Evolutionary conservation across 345 rosid genomes (phyloP), one percentile per base, ranked within the genome.

Genomic region (Melaleuca alternifolia): DNA sequence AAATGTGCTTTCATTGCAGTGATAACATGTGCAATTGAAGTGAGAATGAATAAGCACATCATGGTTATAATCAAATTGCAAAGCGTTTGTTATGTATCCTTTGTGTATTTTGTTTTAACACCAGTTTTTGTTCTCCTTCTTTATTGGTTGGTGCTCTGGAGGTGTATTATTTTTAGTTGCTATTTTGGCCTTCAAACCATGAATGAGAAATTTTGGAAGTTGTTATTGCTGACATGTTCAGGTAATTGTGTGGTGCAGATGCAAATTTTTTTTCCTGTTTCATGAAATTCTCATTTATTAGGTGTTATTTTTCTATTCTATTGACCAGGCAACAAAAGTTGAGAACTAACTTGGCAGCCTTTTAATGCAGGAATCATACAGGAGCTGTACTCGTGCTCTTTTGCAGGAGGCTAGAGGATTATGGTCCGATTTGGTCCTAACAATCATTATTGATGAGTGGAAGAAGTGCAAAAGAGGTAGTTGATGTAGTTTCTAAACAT

Each of bases 381-480:
- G 89, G 91, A 93, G 92, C 48, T 93, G 95, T 85, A 88, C 82
- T 50, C 86, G 51, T 86, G 91, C 91, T 76, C 90, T 98, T 90
- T 65, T 87, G 53, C 89, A 82, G 92, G 98, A 96, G 93, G 90
- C 88, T 51, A 93, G 91, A 92, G 98, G 99, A 87, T 85, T 83
- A 87, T 98, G 99, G 99, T 87, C 92, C n/a, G 99, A 98, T 93
- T 90, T 93, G 84, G 93, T 98, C 87, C 82, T 94, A 87, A 89
- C 90, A 5, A 95, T 95, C 83, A 89, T 98, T 50, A 87, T 90
- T 91, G 94, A 95, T 92, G 99, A 96, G 91, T 98, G 99, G 99
- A 95, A 93, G 88, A 94, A 93, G 89, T 97, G 99, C 93, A 97
- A 96, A 93, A 92, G 93, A 94, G 99, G 99, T 92, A 93, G 85